Percentiles rank a stretch among this genome's conserved stretches.
These are phyloP conservation scores for Tetrapisispora pingtungensis DNA, from an alignment of 805 yeast species.

Conservation along the genomic window DNA sequence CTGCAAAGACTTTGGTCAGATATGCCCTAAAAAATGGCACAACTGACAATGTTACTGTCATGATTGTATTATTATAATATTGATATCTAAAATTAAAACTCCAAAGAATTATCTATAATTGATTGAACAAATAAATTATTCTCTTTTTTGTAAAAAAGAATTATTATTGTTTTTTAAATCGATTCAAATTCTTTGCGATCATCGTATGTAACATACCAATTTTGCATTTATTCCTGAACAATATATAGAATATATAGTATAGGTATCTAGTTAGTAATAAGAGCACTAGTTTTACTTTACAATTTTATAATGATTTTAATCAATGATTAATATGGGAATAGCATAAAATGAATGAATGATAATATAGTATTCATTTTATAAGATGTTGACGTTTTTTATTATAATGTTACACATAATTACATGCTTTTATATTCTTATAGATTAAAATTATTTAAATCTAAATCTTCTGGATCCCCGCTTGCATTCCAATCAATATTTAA, in stretches of 20 bases:
- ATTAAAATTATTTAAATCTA: constrained; percentile 22
- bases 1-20: constrained; percentile 57
- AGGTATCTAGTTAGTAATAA: not conserved
- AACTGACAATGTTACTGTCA: constrained; percentile 86
- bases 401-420: not conserved
- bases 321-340: too few relatives aligned
- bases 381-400: not conserved
- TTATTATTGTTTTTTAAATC: too few relatives aligned
- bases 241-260: not conserved
- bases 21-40: constrained; percentile 70
- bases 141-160: too few relatives aligned
- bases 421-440: constrained; percentile 5
- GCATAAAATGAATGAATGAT: too few relatives aligned
- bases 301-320: too few relatives aligned
- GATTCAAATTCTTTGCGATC: not conserved
- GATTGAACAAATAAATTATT: too few relatives aligned
- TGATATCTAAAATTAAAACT: too few relatives aligned
- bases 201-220: not conserved
- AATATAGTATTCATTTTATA: not conserved
- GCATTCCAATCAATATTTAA: constrained; percentile 28
- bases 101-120: too few relatives aligned
- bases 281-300: not conserved
- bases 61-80: constrained; percentile 50
- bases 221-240: not conserved
- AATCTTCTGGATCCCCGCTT: constrained; percentile 21